These are phyloP conservation scores for Lycium barbarum DNA, from an alignment of 257 asterid genomes.

Conservation along the genomic window DNA sequence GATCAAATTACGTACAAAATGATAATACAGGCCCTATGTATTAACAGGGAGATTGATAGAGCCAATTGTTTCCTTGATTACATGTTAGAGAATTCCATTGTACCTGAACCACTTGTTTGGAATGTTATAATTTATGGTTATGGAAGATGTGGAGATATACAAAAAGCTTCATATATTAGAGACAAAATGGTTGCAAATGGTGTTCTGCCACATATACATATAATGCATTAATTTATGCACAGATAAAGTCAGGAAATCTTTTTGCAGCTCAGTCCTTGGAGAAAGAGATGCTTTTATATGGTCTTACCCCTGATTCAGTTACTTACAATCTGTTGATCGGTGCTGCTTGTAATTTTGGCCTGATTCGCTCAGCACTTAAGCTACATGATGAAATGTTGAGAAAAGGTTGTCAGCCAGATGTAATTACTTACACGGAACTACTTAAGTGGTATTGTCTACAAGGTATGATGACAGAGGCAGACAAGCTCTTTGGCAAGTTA, in stretches of 20 bases:
- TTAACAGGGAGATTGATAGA: constrained; percentile 52
- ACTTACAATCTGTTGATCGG: constrained; percentile 87
- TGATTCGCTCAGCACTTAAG: constrained; percentile 54
- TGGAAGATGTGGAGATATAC: constrained; percentile 59
- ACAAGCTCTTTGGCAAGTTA: constrained; percentile 57
- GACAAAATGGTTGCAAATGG: constrained; percentile 67
- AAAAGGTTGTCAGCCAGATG: constrained; percentile 68
- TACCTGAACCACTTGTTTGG: constrained; percentile 71
- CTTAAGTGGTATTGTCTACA: constrained; percentile 62
- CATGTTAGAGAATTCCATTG: constrained; percentile 59
- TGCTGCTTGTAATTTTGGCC: constrained; percentile 66
- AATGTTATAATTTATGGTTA: constrained; percentile 69
- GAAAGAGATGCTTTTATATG: constrained; percentile 63
- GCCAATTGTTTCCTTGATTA: constrained; percentile 56
- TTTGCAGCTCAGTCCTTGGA: constrained; percentile 56
- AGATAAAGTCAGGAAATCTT: constrained; percentile 54
- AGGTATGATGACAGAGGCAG: constrained; percentile 67
- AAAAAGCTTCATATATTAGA: constrained; percentile 56
- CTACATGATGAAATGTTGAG: constrained; percentile 63
- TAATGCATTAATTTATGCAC: constrained; percentile 68
- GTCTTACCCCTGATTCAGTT: constrained; percentile 63
- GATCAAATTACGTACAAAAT: constrained; percentile 72
- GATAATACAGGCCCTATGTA: constrained; percentile 70
- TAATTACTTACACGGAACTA: constrained; percentile 69
- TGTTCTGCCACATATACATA: constrained; percentile 70